phyloP scores from a whole-genome alignment of 768 basidiomycete genomes.

The Pulveroboletus sp. region DNA sequence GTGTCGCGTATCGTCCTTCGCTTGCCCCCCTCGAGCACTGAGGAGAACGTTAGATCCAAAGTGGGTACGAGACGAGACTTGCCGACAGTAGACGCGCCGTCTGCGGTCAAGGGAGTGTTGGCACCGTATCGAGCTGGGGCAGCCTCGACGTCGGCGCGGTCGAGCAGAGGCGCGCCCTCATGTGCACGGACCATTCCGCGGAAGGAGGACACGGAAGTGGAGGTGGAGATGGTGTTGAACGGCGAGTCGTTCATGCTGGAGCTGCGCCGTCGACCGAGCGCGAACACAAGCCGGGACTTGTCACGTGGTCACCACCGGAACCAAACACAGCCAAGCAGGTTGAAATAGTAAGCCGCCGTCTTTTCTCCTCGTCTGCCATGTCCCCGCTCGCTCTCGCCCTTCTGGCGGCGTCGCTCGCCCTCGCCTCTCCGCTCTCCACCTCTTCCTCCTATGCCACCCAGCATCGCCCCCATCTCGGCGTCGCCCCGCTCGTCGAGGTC shows the following conservation, averaged over 20 bases:
- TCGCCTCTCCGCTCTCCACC: conserved; percentile 47
- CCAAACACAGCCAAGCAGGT: conserved; percentile 28
- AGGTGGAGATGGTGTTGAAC: conserved; percentile 24
- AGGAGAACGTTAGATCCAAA: neutral
- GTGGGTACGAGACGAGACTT: neutral
- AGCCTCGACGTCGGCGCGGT: conserved; percentile 25
- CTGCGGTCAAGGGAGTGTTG: conserved; percentile 9
- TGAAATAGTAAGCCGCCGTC: conserved; percentile 18
- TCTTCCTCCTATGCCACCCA: conserved; percentile 30
- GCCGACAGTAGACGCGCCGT: conserved; percentile 21
- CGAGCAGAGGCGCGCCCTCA: conserved; percentile 25
- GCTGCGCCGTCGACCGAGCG: no score
- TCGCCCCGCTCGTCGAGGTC: conserved; percentile 58
- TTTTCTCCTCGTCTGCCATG: conserved; percentile 29
- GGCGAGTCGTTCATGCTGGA: conserved; percentile 9
- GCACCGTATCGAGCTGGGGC: conserved; percentile 20
- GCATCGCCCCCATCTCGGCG: conserved; percentile 42
- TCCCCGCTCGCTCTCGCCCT: conserved; percentile 33
- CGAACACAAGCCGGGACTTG: neutral
- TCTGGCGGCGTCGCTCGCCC: conserved; percentile 37
- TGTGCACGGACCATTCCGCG: conserved; percentile 20
- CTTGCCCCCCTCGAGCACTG: conserved; percentile 13
- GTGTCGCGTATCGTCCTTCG: conserved; percentile 19
- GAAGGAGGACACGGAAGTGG: conserved; percentile 27
- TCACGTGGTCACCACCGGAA: conserved; percentile 22